These are phyloP conservation scores for Auriculariales sp. DNA, from an alignment of 768 basidiomycete species.

Conservation along the genomic window DNA sequence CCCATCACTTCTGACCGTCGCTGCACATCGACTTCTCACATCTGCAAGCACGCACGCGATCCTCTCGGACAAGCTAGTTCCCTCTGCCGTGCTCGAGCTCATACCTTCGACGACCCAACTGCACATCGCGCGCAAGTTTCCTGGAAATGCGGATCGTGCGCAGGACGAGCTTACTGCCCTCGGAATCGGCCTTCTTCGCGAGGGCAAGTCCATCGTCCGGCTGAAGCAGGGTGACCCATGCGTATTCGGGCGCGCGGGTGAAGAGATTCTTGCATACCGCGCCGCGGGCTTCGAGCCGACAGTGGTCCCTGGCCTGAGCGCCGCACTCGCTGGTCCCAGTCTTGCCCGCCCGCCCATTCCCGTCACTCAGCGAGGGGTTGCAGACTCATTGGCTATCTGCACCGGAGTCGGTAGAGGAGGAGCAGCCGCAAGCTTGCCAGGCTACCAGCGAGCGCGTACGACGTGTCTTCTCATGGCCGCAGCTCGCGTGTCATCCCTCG, in stretches of 20 bases:
- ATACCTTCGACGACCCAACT: constrained; percentile 59
- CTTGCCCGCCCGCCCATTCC: constrained; percentile 67
- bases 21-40: constrained; percentile 70
- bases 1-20: constrained; percentile 79
- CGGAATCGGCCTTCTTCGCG: constrained; percentile 67
- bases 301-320: constrained; percentile 81
- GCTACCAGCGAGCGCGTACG: constrained; percentile 70
- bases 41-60: constrained; percentile 63
- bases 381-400: constrained; percentile 79
- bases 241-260: constrained; percentile 86
- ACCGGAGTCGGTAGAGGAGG: constrained; percentile 88
- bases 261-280: constrained; percentile 89
- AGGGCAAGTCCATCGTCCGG: constrained; percentile 80
- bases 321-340: constrained; percentile 78
- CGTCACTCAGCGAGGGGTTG: constrained; percentile 88
- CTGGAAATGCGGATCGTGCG: constrained; percentile 90
- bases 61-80: constrained; percentile 93
- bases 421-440: constrained; percentile 69
- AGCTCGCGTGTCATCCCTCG: constrained; percentile 61
- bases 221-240: constrained; percentile 97
- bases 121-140: constrained; percentile 91
- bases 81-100: constrained; percentile 68
- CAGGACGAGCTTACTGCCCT: constrained; percentile 91
- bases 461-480: constrained; percentile 91
- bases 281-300: constrained; percentile 68